Evolutionary conservation across 2,329 filamentous ascomycete genomes (phyloP).

Genomic region (Daldinia sp.): DNA sequence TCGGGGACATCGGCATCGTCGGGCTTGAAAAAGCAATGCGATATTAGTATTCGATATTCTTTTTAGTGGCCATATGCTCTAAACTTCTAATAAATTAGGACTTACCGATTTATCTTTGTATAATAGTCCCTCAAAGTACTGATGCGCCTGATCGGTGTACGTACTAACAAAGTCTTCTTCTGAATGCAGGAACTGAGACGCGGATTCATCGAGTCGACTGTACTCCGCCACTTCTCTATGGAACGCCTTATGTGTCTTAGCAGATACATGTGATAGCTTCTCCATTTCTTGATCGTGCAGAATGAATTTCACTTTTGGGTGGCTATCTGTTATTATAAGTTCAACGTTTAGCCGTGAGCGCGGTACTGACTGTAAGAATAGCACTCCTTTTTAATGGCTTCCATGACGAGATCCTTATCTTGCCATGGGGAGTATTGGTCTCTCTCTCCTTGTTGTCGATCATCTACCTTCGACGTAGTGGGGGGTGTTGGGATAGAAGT

Average conservation of each 20-base stretch:
- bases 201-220: background rate
- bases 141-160: constrained; percentile 3
- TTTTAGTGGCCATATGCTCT: too few species aligned
- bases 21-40: too few species aligned
- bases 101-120: constrained; percentile 5
- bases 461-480: background rate
- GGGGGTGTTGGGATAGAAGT: background rate
- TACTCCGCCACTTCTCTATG: background rate
- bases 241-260: constrained; percentile 6
- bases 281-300: constrained; percentile 15
- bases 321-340: constrained; percentile 6
- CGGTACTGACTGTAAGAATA: constrained; percentile 16
- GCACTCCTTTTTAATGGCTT: constrained; percentile 11
- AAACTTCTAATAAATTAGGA: background rate
- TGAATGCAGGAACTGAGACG: constrained; percentile 4
- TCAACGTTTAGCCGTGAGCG: background rate
- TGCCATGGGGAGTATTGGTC: background rate
- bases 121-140: constrained; percentile 14
- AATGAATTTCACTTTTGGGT: constrained; percentile 6
- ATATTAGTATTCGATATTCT: too few species aligned
- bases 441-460: background rate
- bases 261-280: constrained; percentile 13
- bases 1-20: too few species aligned
- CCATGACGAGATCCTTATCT: constrained; percentile 25
- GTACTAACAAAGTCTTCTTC: constrained; percentile 18